Evolutionary conservation across 1,139 yeast genomes (phyloP).

Genomic region (Dujonia santamariae): DNA sequence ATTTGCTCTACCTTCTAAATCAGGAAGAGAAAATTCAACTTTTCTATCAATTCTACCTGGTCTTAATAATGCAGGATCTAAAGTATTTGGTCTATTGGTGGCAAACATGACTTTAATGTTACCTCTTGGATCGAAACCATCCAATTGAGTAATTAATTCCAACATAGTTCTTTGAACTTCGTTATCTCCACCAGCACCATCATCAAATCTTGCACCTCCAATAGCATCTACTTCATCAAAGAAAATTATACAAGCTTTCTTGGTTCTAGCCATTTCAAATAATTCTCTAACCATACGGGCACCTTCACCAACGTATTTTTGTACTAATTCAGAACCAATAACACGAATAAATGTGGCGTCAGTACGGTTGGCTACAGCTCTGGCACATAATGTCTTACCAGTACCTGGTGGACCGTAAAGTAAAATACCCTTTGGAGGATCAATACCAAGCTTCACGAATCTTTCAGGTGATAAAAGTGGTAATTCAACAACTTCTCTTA

Average conservation of each 20-base stretch:
- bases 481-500: slow-evolving; percentile 94
- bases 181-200: slow-evolving; percentile 99
- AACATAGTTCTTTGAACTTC: slow-evolving; percentile 99
- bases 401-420: slow-evolving; percentile 99
- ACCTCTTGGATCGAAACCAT: slow-evolving; percentile 98
- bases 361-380: slow-evolving; percentile 98
- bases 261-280: slow-evolving; percentile 97
- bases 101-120: slow-evolving; percentile 99
- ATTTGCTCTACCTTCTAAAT: slow-evolving; percentile 95
- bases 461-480: slow-evolving; percentile 94
- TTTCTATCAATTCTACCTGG: slow-evolving; percentile 98
- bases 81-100: slow-evolving; percentile 94
- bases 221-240: slow-evolving; percentile 98
- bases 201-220: slow-evolving; percentile 98
- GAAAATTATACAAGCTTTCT: slow-evolving; percentile 93
- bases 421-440: slow-evolving; percentile 96
- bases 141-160: slow-evolving; percentile 94
- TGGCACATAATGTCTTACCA: slow-evolving; percentile 95
- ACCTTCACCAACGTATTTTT: slow-evolving; percentile 98
- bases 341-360: slow-evolving; percentile 98
- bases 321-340: slow-evolving; percentile 96
- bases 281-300: slow-evolving; percentile 98
- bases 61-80: slow-evolving; percentile 95
- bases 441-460: slow-evolving; percentile 93
- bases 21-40: slow-evolving; percentile 95